Conservation (phyloP, 2,329 filamentous ascomycete species). For the Beauveria medogensis region DNA sequence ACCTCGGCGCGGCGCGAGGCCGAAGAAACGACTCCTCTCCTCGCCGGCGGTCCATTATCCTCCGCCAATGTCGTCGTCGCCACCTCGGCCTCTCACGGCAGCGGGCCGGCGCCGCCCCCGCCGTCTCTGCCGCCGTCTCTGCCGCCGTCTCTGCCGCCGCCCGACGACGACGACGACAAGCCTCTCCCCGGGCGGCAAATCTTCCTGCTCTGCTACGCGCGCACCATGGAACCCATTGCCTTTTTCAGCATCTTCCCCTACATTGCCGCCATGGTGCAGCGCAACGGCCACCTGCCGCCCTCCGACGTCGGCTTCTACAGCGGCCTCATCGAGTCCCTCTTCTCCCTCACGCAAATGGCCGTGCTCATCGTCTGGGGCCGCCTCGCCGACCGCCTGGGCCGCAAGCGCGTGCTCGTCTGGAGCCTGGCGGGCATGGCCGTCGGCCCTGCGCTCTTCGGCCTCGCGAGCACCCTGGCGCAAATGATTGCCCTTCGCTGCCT, state of each 20-base stretch:
- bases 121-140: no score
- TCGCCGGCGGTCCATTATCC: background rate
- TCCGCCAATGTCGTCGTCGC: background rate
- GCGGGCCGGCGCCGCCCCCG: background rate
- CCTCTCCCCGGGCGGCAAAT: slow-evolving; percentile 57
- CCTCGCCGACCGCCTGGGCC: slow-evolving; percentile 53
- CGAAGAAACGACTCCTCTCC: slow-evolving; percentile 5
- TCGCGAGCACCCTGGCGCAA: slow-evolving; percentile 58
- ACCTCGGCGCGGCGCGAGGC: background rate
- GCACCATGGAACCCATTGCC: slow-evolving; percentile 67
- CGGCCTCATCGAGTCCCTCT: slow-evolving; percentile 66
- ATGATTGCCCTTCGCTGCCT: slow-evolving; percentile 67
- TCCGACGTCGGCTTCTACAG: slow-evolving; percentile 73
- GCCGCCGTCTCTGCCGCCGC: background rate
- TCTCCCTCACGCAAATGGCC: slow-evolving; percentile 67
- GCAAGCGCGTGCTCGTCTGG: slow-evolving; percentile 63
- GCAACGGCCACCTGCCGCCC: slow-evolving; percentile 52
- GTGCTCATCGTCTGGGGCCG: slow-evolving; percentile 70
- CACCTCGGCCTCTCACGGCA: background rate
- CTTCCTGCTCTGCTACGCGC: slow-evolving; percentile 62
- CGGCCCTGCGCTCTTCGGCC: slow-evolving; percentile 57
- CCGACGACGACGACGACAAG: slow-evolving; percentile 23
- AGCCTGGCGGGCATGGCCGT: slow-evolving; percentile 57
- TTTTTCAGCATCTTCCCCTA: slow-evolving; percentile 80
- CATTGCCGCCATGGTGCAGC: slow-evolving; percentile 67